Evolutionary conservation across 2,329 filamentous ascomycete genomes (phyloP).

Genomic region (Fusarium anthophilum): DNA sequence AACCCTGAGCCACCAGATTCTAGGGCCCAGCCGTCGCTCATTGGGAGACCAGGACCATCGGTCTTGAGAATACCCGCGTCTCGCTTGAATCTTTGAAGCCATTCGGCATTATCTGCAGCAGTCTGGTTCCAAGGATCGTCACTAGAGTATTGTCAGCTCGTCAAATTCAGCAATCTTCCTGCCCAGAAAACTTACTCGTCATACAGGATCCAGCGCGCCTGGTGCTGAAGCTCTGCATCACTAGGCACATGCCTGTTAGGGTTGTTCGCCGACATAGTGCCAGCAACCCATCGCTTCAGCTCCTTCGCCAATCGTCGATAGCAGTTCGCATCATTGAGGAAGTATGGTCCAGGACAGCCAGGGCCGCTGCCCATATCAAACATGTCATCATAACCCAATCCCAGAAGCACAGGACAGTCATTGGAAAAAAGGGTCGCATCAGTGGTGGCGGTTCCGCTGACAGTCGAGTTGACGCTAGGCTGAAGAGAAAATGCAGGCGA

Average conservation of each 20-base stretch:
- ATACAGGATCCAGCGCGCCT: conserved; percentile 70
- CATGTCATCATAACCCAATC: conserved; percentile 6
- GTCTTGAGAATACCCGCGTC: conserved; percentile 62
- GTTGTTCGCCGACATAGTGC: conserved; percentile 67
- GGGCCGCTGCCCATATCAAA: conserved; percentile 5
- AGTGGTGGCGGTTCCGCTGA: conserved; percentile 23
- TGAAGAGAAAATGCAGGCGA: conserved; percentile 40
- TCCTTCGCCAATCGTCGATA: conserved; percentile 65
- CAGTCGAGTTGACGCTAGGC: conserved; percentile 26
- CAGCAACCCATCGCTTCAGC: conserved; percentile 61
- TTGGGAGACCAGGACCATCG: conserved; percentile 60
- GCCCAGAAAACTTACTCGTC: conserved; percentile 60
- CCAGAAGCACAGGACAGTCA: conserved; percentile 17
- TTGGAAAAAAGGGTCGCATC: conserved; percentile 25
- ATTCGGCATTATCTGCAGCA: conserved; percentile 70
- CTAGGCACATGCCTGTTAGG: conserved; percentile 67
- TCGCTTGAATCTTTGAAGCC: conserved; percentile 70
- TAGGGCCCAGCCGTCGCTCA: conserved; percentile 55
- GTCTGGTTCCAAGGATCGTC: conserved; percentile 74
- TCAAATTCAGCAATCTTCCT: not conserved
- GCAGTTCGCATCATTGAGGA: conserved; percentile 69
- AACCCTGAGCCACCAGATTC: conserved; percentile 64
- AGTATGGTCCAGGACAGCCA: conserved; percentile 49
- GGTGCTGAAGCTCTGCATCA: conserved; percentile 71
- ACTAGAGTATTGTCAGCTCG: conserved; percentile 47